Percentiles rank a stretch among this genome's conserved stretches.
Evolutionary conservation across 371 early-diverging fungal genomes (phyloP).

Genomic region (Rhizopus stolonifer): DNA sequence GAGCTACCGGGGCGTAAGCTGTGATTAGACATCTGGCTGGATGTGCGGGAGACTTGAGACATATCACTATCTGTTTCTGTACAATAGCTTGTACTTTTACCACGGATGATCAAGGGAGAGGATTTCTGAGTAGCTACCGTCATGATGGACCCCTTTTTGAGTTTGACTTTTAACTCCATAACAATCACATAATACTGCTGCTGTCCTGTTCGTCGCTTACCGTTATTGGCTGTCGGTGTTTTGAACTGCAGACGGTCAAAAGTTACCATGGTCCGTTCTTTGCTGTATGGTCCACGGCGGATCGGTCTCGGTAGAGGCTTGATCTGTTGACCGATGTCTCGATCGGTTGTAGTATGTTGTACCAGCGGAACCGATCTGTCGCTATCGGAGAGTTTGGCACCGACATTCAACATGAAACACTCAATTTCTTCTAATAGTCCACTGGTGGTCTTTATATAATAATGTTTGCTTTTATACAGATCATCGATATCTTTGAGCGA

Average conservation of each 20-base stretch:
- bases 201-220: constrained; percentile 82
- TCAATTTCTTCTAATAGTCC: constrained; percentile 57
- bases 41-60: too few species aligned
- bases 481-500: constrained; percentile 49
- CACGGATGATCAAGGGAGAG: constrained; percentile 83
- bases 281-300: constrained; percentile 50
- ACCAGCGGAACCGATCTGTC: constrained; percentile 75
- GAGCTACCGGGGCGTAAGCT: too few species aligned
- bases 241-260: constrained; percentile 95
- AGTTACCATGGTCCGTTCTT: constrained; percentile 56
- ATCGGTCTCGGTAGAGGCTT: constrained; percentile 65
- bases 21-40: too few species aligned
- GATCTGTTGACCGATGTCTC: constrained; percentile 88
- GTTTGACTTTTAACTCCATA: constrained; percentile 64
- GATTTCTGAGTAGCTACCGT: constrained; percentile 70
- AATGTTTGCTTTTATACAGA: constrained; percentile 26
- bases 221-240: constrained; percentile 90
- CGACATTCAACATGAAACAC: constrained; percentile 71
- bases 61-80: constrained; percentile 65
- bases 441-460: too few species aligned
- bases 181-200: constrained; percentile 86
- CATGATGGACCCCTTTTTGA: constrained; percentile 44
- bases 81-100: constrained; percentile 91
- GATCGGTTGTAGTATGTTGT: constrained; percentile 90
- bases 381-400: constrained; percentile 55